These are phyloP conservation scores for Nymphaea colorata DNA, from an alignment of 164 flowering plant species.

Conservation along the genomic window DNA sequence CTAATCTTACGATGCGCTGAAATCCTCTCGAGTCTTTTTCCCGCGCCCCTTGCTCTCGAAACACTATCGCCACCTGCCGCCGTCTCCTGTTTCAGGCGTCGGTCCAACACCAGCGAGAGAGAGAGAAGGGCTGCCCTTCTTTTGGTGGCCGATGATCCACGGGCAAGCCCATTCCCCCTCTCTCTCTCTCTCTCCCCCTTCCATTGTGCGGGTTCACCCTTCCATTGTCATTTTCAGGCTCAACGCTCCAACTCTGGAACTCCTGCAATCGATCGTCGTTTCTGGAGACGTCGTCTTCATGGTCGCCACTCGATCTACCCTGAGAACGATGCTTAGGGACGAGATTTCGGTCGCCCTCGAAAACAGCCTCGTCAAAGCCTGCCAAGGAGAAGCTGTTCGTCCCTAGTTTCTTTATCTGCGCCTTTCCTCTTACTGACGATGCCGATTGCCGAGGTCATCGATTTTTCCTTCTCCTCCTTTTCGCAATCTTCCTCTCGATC, in stretches of 20 bases:
- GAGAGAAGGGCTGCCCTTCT: too few relatives aligned
- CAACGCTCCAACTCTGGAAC: conserved; percentile 37
- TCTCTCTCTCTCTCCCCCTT: too few relatives aligned
- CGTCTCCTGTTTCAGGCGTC: too few relatives aligned
- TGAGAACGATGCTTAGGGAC: conserved; percentile 33
- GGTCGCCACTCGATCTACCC: conserved; percentile 18
- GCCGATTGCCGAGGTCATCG: conserved; percentile 48
- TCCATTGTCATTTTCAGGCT: conserved; percentile 29
- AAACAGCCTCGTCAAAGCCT: conserved; percentile 29
- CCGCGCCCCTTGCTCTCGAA: too few relatives aligned
- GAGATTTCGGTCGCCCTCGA: conserved; percentile 31
- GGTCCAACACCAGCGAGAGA: too few relatives aligned
- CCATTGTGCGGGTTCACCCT: too few relatives aligned
- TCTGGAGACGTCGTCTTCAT: conserved; percentile 43
- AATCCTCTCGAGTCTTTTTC: too few relatives aligned
- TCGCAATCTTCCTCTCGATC: too few relatives aligned
- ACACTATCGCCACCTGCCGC: too few relatives aligned
- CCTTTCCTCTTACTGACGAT: conserved; percentile 67
- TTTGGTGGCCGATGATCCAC: too few relatives aligned
- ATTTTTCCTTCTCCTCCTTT: background rate
- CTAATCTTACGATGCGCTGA: too few relatives aligned
- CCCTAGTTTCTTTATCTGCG: conserved; percentile 60
- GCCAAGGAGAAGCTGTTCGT: conserved; percentile 43
- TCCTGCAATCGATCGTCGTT: conserved; percentile 41
- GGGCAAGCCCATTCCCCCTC: too few relatives aligned